Percentiles rank a stretch among this genome's conserved stretches.
These are phyloP conservation scores for Agrocybe praecox DNA, from an alignment of 768 basidiomycete species.

Conservation along the genomic window DNA sequence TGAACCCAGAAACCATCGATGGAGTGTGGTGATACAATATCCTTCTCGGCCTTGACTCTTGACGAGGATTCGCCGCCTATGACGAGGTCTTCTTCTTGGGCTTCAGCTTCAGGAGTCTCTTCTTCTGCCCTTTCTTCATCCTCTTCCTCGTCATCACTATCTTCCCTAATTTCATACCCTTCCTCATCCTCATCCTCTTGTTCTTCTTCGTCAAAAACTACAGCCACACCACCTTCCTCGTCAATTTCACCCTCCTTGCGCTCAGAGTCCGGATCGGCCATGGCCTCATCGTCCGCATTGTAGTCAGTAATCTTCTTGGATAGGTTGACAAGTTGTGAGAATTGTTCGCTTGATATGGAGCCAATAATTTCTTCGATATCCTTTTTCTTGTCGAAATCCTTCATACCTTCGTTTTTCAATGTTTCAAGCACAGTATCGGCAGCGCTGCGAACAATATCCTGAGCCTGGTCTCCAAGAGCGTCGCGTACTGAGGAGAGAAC, in stretches of 20 bases:
- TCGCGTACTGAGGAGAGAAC: constrained; percentile 84
- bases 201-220: constrained; percentile 97
- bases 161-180: constrained; percentile 84
- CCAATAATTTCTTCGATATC: constrained; percentile 84
- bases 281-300: constrained; percentile 80
- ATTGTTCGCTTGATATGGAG: constrained; percentile 66
- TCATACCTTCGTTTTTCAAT: constrained; percentile 85
- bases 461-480: constrained; percentile 90
- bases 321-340: constrained; percentile 80
- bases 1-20: constrained; percentile 99
- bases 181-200: constrained; percentile 93
- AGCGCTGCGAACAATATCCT: constrained; percentile 93
- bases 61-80: constrained; percentile 71
- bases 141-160: constrained; percentile 76
- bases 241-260: constrained; percentile 89
- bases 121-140: constrained; percentile 46
- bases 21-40: constrained; percentile 83
- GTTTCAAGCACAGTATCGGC: constrained; percentile 90
- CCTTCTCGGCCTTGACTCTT: constrained; percentile 65
- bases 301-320: constrained; percentile 98
- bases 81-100: constrained; percentile 71
- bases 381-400: constrained; percentile 97
- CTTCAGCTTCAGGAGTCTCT: constrained; percentile 43
- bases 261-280: constrained; percentile 80
- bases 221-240: constrained; percentile 96